These are phyloP conservation scores for Cercospora nicotianae DNA, from an alignment of 2,329 filamentous ascomycete species.

Conservation along the genomic window DNA sequence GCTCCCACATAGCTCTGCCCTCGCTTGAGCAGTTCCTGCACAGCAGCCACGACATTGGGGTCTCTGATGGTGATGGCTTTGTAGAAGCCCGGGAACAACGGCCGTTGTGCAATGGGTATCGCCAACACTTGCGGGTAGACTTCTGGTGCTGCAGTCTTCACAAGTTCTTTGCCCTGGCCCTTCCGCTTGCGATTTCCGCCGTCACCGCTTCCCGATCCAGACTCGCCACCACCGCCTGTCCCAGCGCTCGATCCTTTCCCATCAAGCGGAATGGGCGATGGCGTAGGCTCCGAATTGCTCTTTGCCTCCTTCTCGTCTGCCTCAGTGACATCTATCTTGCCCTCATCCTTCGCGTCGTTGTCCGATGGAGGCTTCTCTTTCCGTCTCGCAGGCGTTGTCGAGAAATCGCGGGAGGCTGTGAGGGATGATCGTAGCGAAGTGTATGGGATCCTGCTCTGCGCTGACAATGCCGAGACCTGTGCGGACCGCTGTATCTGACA, in stretches of 20 bases:
- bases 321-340: slow-evolving; percentile 44
- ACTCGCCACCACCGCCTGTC: slow-evolving; percentile 49
- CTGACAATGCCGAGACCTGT: slow-evolving; percentile 19
- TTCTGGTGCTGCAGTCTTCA: slow-evolving; percentile 88
- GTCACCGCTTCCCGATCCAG: slow-evolving; percentile 41
- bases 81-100: slow-evolving; percentile 96
- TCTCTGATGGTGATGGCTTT: slow-evolving; percentile 97
- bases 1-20: slow-evolving; percentile 97
- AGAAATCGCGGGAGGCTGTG: slow-evolving; percentile 39
- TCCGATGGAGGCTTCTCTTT: slow-evolving; percentile 58
- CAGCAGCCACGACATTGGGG: slow-evolving; percentile 84
- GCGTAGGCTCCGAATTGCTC: slow-evolving; percentile 51
- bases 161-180: slow-evolving; percentile 66
- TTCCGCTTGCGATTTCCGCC: slow-evolving; percentile 73
- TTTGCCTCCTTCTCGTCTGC: slow-evolving; percentile 49
- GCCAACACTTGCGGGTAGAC: slow-evolving; percentile 97
- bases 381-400: slow-evolving; percentile 48
- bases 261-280: slow-evolving; percentile 55
- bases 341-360: slow-evolving; percentile 42
- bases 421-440: slow-evolving; percentile 28
- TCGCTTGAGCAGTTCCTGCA: slow-evolving; percentile 93
- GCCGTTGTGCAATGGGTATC: slow-evolving; percentile 90
- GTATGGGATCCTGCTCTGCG: slow-evolving; percentile 24
- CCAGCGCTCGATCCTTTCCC: slow-evolving; percentile 61
- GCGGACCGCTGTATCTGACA: slow-evolving; percentile 31